Evolutionary conservation across 2,329 filamentous ascomycete genomes (phyloP), one percentile per base, ranked within the genome.

Genomic region (Penicillium sp.): DNA sequence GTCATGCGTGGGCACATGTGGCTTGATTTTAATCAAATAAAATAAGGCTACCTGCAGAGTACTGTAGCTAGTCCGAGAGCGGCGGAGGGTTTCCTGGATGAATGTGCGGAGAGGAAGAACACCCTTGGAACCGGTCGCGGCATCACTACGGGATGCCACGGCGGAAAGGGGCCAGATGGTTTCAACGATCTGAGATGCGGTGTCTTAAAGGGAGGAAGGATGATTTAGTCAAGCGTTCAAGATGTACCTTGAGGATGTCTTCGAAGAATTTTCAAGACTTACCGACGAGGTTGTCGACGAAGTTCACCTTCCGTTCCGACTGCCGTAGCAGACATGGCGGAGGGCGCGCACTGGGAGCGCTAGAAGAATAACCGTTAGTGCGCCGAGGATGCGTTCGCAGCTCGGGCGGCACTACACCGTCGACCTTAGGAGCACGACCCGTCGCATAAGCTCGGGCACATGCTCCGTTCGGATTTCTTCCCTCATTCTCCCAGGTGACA

Each of bases 271-370:
- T 54, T 63, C 67, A 62, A 69, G 44, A 79, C 92, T 89, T 89
- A 96, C 92, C 92, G 77, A 96, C 91, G 71, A 96, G 88, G 72
- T 86, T 93, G 73, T 96, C 91, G 73, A 97, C 92, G 68, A 97
- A 96, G 73, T 87, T 91, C 68, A 89, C 82, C 78, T 95, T 95
- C 68, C 91, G 88, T 74, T 96, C 90, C 65, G 84, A 83, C 76
- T 96, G 91, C 64, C 91, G 86, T 56, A 91, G 79, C 57, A 96
- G 80, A 50, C 86, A 75, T 41, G 92, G 89, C 62, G 88, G 87
- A 62, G 80, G 79, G 61, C 80, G 80, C 58, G 81, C 72, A 62
- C 80, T 77, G 31, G 66, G 51, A 46, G 59, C 57, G 56, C 61
- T 67, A 54, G 74, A 75, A 50, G 74, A 77, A 42, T 78, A 81